A percentile compares a stretch with the other conserved stretches of the same genome.
These are phyloP conservation scores for Raffaelea albimanens DNA, from an alignment of 2,329 filamentous ascomycete species.

Conservation along the genomic window DNA sequence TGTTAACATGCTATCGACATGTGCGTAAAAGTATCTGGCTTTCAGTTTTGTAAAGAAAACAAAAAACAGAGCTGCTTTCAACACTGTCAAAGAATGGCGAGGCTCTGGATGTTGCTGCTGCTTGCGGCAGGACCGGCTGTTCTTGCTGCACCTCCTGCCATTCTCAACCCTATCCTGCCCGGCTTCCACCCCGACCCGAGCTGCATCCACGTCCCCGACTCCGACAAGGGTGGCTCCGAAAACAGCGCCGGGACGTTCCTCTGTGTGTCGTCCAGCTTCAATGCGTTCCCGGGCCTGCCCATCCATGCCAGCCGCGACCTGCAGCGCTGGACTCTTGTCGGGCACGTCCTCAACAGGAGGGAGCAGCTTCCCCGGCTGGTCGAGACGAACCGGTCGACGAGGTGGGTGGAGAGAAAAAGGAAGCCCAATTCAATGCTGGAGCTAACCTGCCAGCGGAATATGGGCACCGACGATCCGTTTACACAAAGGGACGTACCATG, in stretches of 20 bases:
- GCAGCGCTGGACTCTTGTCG: constrained; percentile 29
- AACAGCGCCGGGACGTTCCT: constrained; percentile 27
- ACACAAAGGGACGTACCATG: constrained; percentile 20
- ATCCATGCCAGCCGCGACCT: constrained; percentile 35
- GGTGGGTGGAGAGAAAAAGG: constrained; percentile 8
- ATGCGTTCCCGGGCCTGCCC: constrained; percentile 32
- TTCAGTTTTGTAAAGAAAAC: too few relatives aligned
- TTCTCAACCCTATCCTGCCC: constrained; percentile 30
- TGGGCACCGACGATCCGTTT: constrained; percentile 23
- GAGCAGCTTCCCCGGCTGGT: constrained; percentile 24
- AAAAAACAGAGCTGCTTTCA: too few relatives aligned
- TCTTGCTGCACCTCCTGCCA: too few relatives aligned
- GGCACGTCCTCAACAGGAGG: constrained; percentile 24
- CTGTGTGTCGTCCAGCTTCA: constrained; percentile 33
- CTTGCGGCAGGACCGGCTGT: too few relatives aligned
- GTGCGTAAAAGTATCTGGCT: too few relatives aligned
- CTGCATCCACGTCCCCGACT: constrained; percentile 27
- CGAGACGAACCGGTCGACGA: constrained; percentile 21
- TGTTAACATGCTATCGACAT: too few relatives aligned
- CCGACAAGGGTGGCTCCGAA: constrained; percentile 19
- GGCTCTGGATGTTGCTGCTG: too few relatives aligned
- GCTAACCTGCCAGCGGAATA: constrained; percentile 17
- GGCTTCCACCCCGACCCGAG: constrained; percentile 34
- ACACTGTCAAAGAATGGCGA: too few relatives aligned
- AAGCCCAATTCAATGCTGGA: neutral